Evolutionary conservation across 768 basidiomycete genomes (phyloP).

Genomic region (Mycena amicta): DNA sequence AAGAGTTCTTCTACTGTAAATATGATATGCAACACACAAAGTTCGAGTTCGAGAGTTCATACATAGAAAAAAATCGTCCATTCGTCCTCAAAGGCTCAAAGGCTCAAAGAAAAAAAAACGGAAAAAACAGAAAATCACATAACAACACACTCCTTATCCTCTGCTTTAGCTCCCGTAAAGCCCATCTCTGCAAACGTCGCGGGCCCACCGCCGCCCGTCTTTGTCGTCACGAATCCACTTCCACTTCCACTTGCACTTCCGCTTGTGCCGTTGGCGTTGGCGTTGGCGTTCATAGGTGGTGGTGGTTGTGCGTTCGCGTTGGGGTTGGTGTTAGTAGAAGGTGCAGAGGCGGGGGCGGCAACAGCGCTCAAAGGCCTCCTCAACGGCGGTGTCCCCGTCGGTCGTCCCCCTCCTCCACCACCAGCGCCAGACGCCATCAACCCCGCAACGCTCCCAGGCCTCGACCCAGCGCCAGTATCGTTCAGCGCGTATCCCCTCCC

Average conservation of each 20-base stretch:
- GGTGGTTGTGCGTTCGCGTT: too few species aligned
- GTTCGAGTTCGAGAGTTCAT: too few species aligned
- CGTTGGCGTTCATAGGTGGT: too few species aligned
- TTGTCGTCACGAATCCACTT: constrained; percentile 12
- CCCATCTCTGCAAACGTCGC: constrained; percentile 96
- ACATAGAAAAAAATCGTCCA: too few species aligned
- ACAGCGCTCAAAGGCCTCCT: constrained; percentile 25
- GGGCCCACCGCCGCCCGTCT: constrained; percentile 37
- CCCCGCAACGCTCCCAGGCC: constrained; percentile 19
- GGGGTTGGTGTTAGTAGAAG: too few species aligned
- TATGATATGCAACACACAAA: too few species aligned
- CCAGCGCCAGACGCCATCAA: constrained; percentile 15
- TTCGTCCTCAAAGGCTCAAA: too few species aligned
- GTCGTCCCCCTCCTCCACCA: constrained; percentile 12
- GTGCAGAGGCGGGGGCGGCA: constrained; percentile 16
- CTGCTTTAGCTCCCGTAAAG: constrained; percentile 72
- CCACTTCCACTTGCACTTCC: neutral
- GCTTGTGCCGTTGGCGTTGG: constrained; percentile 14
- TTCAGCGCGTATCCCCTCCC: constrained; percentile 18
- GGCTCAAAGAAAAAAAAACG: neutral
- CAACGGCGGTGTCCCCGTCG: constrained; percentile 11
- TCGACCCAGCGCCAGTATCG: constrained; percentile 12
- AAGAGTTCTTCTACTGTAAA: too few species aligned
- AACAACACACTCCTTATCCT: constrained; percentile 83
- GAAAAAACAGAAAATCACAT: constrained; percentile 55